Evolutionary conservation across 2,329 filamentous ascomycete genomes (phyloP), one percentile per base, ranked within the genome.

Genomic region (Mycosphaerella sp.): DNA sequence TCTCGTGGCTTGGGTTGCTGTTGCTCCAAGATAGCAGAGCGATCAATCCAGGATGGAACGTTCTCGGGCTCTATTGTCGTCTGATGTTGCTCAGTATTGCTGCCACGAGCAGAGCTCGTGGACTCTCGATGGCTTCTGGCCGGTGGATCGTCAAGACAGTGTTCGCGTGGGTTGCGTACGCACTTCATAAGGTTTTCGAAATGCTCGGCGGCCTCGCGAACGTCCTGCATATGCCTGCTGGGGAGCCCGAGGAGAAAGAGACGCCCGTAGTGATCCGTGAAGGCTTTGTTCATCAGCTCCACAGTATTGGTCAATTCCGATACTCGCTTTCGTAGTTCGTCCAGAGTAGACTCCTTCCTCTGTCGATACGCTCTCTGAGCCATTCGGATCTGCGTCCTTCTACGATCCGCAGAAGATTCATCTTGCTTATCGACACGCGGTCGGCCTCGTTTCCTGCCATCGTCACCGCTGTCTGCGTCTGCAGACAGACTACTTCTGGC

Each of bases 351-450:
- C 64, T 95, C 89, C 69, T 95, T 95, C 45, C 89, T 83, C 62
- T 86, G 81, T 13, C 89, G 81, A 64, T 95, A 95, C 0, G 88
- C 88, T 58, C 89, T 77, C 67, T 95, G 89, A 1, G 89, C 89
- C 49, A 91, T 78, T 18, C 89, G 83, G 57, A 95, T 93, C 66
- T 95, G 89, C 4, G 87, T 91, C 49, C 89, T 80, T 46, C 89
- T 85, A 55, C 88, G 84, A 73, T 90, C 87, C 48, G 80, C 82
- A 55, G 86, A 82, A 18, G 84, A 89, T 68, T 88, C 82, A 68
- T 91, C 86, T 54, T 82, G 81, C n/a, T 81, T 80, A 59, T 90
- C 83, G 13, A 93, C 75, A 44, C 87, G 75, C 5, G 88, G 88
- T 49, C 88, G 78, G 6, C 88, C 88, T 64, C 88, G 74, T 61